Conservation (phyloP, 2,329 filamentous ascomycete genomes). For the Beauveria bassiana region DNA sequence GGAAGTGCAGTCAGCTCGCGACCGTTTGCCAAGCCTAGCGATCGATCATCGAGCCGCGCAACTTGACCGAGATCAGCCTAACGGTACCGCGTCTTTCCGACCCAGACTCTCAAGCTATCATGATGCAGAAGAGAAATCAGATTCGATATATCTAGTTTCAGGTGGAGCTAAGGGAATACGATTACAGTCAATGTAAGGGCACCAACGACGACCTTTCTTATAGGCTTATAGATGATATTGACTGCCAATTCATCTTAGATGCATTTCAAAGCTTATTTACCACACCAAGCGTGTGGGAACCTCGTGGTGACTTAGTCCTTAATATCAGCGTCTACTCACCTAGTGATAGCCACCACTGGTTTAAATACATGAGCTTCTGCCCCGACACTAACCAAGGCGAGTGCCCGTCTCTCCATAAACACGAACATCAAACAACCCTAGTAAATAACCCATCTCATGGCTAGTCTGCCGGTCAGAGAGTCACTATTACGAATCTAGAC, state of each 20-base stretch:
- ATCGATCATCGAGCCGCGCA: slow-evolving; percentile 19
- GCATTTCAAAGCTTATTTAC: slow-evolving; percentile 24
- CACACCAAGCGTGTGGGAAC: slow-evolving; percentile 25
- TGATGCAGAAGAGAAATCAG: slow-evolving; percentile 17
- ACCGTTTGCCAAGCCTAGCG: slow-evolving; percentile 17
- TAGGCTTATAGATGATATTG: slow-evolving; percentile 11
- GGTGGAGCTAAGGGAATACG: slow-evolving; percentile 21
- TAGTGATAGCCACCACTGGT: slow-evolving; percentile 28
- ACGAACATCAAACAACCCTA: slow-evolving; percentile 15
- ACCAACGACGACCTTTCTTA: not conserved
- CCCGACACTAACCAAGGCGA: slow-evolving; percentile 14
- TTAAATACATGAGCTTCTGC: slow-evolving; percentile 25
- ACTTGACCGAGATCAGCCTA: slow-evolving; percentile 20
- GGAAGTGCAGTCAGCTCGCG: slow-evolving; percentile 6
- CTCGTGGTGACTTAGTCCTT: slow-evolving; percentile 24
- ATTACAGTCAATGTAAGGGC: slow-evolving; percentile 15
- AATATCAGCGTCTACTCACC: slow-evolving; percentile 32
- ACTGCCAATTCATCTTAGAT: slow-evolving; percentile 20
- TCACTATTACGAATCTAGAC: slow-evolving; percentile 10
- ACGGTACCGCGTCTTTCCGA: slow-evolving; percentile 9
- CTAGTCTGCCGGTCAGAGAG: slow-evolving; percentile 21
- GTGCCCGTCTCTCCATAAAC: slow-evolving; percentile 8
- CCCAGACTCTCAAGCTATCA: slow-evolving; percentile 14
- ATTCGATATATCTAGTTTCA: slow-evolving; percentile 23
- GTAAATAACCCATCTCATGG: slow-evolving; percentile 22